Conservation (phyloP, 352 stramenopile genomes). For the Pythium chondricola region DNA sequence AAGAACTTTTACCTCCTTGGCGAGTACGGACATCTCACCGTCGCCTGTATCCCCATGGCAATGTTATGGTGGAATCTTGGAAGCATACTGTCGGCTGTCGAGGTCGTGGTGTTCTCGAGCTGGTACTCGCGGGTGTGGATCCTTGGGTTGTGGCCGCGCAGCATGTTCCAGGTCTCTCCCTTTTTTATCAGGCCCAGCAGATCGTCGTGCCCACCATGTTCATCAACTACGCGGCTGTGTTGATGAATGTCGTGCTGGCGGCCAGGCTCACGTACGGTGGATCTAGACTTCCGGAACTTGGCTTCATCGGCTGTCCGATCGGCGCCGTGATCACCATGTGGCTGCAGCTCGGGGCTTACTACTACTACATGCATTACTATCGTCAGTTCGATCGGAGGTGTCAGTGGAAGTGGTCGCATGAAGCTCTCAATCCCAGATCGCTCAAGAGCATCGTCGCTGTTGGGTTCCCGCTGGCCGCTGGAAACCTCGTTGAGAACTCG, state of each 20-base stretch:
- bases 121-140: slow-evolving; percentile 56
- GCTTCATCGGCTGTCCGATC: slow-evolving; percentile 74
- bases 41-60: slow-evolving; percentile 60
- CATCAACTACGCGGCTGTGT: slow-evolving; percentile 53
- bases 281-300: slow-evolving; percentile 46
- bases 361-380: slow-evolving; percentile 67
- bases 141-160: slow-evolving; percentile 70
- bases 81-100: slow-evolving; percentile 35
- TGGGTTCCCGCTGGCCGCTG: slow-evolving; percentile 44
- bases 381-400: slow-evolving; percentile 42
- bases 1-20: slow-evolving; percentile 57
- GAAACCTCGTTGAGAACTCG: slow-evolving; percentile 73
- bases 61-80: slow-evolving; percentile 75
- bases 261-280: slow-evolving; percentile 56
- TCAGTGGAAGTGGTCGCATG: slow-evolving; percentile 46
- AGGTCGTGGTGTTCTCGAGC: slow-evolving; percentile 37
- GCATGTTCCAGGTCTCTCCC: slow-evolving; percentile 72
- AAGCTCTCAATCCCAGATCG: slow-evolving; percentile 25
- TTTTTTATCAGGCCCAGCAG: slow-evolving; percentile 80
- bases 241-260: slow-evolving; percentile 34
- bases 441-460: slow-evolving; percentile 44
- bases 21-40: slow-evolving; percentile 53
- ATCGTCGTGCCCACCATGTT: slow-evolving; percentile 64
- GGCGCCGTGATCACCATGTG: slow-evolving; percentile 55
- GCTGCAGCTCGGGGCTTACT: slow-evolving; percentile 42